Base-by-base conservation (phyloP, 306 rosid genomes). In the Cucumis hystrix region DNA sequence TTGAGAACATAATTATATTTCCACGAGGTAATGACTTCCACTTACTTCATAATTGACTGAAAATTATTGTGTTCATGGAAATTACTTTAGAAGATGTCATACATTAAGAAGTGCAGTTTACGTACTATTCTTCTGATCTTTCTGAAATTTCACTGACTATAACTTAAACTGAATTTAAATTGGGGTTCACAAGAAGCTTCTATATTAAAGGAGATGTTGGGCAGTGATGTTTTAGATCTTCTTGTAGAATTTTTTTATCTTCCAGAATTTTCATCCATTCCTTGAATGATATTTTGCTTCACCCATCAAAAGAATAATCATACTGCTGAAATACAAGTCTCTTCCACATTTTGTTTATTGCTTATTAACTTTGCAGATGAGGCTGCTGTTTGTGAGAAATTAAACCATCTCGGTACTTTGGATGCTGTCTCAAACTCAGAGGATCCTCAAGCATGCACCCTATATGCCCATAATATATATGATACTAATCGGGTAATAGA, bases 391-490 rank as follows among this genome's bases (percentile, higher is more conserved):
- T 81, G 87, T 23, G 87, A 83, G 82, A 86, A 81, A 82, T 43
- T 62, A 57, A 81, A 78, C 74, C 80, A 72, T 11, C 69, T 35
- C 30, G 77, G 82, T 73, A 69, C 85, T 64, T 87, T 85, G 79
- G 86, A 91, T 81, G 88, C 85, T 69, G 97, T 89, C 78, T 79
- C 80, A 61, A 85, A 85, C 79, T 25, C 85, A 66, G 87, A 84
- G 78, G 91, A 93, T 78, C 85, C 89, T 82, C 89, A 68, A 79
- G 80, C 83, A 20, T 93, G 98, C 89, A 87, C 93, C 79, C 74
- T 82, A 83, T 91, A 91, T 75, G 98, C 92, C 71, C 84, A 88
- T 62, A 89, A 89, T 61, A 91, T 93, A 61, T 88, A 93, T 86
- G 74, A 64, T 17, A 88, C 75, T 3, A 78, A 51, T 57, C 85